phyloP scores from a whole-genome alignment of 805 yeast genomes.

The Candida coleopterorum region DNA sequence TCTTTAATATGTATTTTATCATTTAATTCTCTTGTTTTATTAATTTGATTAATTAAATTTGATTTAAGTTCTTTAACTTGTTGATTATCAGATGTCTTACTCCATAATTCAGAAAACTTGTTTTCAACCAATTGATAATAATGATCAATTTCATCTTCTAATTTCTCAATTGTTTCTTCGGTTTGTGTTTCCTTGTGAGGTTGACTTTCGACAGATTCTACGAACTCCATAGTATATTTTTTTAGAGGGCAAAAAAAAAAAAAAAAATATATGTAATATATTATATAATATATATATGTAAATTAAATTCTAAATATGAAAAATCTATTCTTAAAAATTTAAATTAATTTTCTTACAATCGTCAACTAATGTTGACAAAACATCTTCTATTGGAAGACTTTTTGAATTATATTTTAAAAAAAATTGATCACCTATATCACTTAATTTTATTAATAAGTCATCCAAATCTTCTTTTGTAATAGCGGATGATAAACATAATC shows the following conservation, averaged over 20 bases:
- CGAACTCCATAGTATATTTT: slow-evolving; percentile 4
- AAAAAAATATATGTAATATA: no score
- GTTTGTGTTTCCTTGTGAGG: slow-evolving; percentile 21
- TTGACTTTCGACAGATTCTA: background rate
- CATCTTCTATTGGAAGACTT: slow-evolving; percentile 77
- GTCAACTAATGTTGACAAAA: slow-evolving; percentile 63
- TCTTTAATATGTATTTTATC: slow-evolving; percentile 17
- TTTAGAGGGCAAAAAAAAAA: no score
- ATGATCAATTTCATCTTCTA: slow-evolving; percentile 51
- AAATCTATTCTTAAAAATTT: slow-evolving; percentile 3
- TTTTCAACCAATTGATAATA: slow-evolving; percentile 44
- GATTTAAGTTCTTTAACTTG: slow-evolving; percentile 28
- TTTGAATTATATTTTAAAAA: slow-evolving; percentile 76
- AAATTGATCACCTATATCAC: slow-evolving; percentile 73
- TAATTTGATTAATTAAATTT: slow-evolving; percentile 25
- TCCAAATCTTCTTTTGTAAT: slow-evolving; percentile 94
- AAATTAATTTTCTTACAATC: slow-evolving; percentile 44
- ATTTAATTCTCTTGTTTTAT: slow-evolving; percentile 22
- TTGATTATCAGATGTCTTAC: slow-evolving; percentile 28
- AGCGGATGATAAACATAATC: slow-evolving; percentile 90
- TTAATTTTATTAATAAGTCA: slow-evolving; percentile 61
- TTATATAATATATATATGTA: no score
- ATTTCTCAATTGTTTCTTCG: slow-evolving; percentile 45
- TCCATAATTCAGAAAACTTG: slow-evolving; percentile 30
- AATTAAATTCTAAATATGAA: no score